These are phyloP conservation scores for Fagus sylvatica DNA, from an alignment of 306 rosid species.

Conservation along the genomic window DNA sequence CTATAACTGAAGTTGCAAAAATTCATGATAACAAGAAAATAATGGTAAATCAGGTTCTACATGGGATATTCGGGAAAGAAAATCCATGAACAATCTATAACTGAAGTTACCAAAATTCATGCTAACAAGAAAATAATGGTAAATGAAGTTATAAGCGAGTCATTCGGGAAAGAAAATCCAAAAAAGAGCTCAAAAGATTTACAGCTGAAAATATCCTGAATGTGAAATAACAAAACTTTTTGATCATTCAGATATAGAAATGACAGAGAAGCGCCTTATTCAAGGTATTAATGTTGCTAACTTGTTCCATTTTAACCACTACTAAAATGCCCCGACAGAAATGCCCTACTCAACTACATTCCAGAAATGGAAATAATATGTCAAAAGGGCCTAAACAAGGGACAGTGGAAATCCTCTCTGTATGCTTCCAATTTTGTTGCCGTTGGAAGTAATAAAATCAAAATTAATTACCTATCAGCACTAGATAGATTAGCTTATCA, in stretches of 20 bases:
- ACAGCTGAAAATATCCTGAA: constrained; percentile 7
- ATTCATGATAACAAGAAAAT: constrained; percentile 24
- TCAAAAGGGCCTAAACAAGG: background rate
- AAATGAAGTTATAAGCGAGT: too few relatives aligned
- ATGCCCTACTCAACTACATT: background rate
- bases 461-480: background rate
- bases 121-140: too few relatives aligned
- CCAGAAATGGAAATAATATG: background rate
- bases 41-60: background rate
- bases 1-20: background rate
- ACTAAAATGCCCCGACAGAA: background rate
- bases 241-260: background rate
- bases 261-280: too few relatives aligned
- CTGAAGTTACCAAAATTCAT: too few relatives aligned
- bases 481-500: background rate
- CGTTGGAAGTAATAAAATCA: background rate
- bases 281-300: constrained; percentile 10
- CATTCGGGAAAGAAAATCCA: too few relatives aligned
- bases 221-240: background rate
- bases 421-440: background rate
- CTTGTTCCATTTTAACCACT: background rate
- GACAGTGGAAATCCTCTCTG: too few relatives aligned
- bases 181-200: background rate
- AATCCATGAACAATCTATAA: too few relatives aligned
- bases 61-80: background rate